These are phyloP conservation scores for Cyberlindnera japonica DNA, from an alignment of 805 yeast species.

Conservation along the genomic window DNA sequence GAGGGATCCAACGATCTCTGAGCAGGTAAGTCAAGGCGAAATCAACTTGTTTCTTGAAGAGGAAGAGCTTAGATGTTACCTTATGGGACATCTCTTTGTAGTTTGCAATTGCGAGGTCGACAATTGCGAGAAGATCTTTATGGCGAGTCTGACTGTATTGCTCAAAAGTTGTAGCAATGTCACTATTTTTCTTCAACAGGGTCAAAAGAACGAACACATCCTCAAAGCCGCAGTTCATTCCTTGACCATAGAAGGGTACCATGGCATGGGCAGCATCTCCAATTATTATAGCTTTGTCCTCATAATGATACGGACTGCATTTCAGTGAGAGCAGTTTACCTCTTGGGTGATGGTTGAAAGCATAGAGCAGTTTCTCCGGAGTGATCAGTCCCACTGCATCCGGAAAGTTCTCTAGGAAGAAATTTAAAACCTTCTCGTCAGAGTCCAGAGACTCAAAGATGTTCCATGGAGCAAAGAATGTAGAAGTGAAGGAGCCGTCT, in stretches of 20 bases:
- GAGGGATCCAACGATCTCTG: slow-evolving; percentile 72
- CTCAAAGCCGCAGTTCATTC: slow-evolving; percentile 95
- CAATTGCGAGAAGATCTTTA: slow-evolving; percentile 69
- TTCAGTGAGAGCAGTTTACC: slow-evolving; percentile 75
- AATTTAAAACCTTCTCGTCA: slow-evolving; percentile 42
- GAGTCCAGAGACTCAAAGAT: slow-evolving; percentile 51
- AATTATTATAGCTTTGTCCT: slow-evolving; percentile 60
- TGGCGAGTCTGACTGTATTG: slow-evolving; percentile 37
- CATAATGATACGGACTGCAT: slow-evolving; percentile 64
- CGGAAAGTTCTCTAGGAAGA: slow-evolving; percentile 60
- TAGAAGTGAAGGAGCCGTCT: slow-evolving; percentile 86
- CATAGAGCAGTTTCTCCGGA: slow-evolving; percentile 43
- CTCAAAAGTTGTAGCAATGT: slow-evolving; percentile 8
- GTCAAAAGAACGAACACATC: slow-evolving; percentile 71
- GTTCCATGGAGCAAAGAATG: slow-evolving; percentile 80
- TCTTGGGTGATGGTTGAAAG: slow-evolving; percentile 58
- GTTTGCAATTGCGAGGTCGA: slow-evolving; percentile 74
- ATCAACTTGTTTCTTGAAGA: slow-evolving; percentile 67
- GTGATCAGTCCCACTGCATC: slow-evolving; percentile 76
- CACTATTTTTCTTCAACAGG: slow-evolving; percentile 16
- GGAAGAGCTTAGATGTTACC: slow-evolving; percentile 58
- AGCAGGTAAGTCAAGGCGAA: slow-evolving; percentile 53
- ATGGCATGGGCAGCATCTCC: slow-evolving; percentile 96
- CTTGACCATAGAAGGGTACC: slow-evolving; percentile 99
- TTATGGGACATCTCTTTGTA: slow-evolving; percentile 84